phyloP scores from a whole-genome alignment of 2,329 filamentous ascomycete genomes.

The Ophiostoma pallidulum region DNA sequence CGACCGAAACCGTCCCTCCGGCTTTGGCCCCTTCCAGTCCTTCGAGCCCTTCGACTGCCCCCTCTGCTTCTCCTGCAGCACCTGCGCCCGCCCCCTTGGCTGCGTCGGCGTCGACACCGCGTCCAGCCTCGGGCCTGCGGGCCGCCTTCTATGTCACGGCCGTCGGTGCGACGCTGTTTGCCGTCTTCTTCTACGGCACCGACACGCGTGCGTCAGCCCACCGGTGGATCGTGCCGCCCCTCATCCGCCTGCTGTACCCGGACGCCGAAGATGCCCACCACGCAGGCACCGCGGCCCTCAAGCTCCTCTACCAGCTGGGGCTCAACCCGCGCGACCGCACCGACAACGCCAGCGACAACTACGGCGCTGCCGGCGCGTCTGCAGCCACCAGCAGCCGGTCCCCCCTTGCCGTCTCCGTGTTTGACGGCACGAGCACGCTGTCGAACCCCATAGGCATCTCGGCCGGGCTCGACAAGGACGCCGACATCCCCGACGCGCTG shows the following conservation, averaged over 20 bases:
- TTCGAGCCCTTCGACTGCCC: too few species aligned
- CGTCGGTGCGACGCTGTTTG: slow-evolving; percentile 32
- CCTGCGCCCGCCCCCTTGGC: background rate
- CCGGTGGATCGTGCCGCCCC: slow-evolving; percentile 55
- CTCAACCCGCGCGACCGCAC: slow-evolving; percentile 76
- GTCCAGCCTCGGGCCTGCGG: slow-evolving; percentile 23
- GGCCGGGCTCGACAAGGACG: slow-evolving; percentile 93
- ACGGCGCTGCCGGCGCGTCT: too few species aligned
- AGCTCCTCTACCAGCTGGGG: slow-evolving; percentile 61
- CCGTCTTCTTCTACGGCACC: slow-evolving; percentile 59
- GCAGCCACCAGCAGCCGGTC: too few species aligned
- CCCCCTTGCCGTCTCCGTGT: slow-evolving; percentile 53
- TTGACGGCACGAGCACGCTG: slow-evolving; percentile 54
- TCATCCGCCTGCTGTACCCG: slow-evolving; percentile 55
- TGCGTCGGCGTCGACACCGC: background rate
- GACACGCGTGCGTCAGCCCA: slow-evolving; percentile 65
- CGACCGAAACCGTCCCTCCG: background rate
- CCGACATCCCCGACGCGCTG: slow-evolving; percentile 74
- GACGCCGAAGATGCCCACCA: slow-evolving; percentile 93
- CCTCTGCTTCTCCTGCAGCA: too few species aligned
- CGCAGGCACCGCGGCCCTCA: slow-evolving; percentile 60
- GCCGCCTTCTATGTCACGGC: slow-evolving; percentile 32
- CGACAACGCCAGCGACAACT: slow-evolving; percentile 25
- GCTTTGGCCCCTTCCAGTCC: background rate
- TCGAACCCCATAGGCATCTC: slow-evolving; percentile 87